Conservation (phyloP, 441 rosid species). For the Manihot esculenta region DNA sequence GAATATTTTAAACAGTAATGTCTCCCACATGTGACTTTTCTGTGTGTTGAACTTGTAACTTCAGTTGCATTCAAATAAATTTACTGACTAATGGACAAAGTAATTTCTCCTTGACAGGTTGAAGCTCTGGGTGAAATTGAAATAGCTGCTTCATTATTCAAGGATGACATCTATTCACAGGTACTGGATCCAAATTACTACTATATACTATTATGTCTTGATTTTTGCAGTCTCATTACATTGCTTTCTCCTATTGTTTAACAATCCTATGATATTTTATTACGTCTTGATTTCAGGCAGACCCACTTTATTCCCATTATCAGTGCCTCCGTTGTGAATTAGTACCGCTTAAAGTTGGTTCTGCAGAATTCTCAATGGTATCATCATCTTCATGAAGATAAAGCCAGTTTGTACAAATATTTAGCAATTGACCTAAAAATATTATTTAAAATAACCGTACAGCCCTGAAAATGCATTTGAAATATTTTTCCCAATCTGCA, state of each 20-base stretch:
- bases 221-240: not conserved
- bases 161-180: not conserved
- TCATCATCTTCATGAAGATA: not conserved
- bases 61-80: not conserved
- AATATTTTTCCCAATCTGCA: not conserved
- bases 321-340: not conserved
- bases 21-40: too few species aligned
- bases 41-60: not conserved
- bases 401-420: not conserved
- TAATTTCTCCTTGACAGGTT: not conserved
- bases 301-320: not conserved
- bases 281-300: not conserved
- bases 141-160: not conserved
- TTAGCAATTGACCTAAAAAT: not conserved
- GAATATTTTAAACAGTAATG: too few species aligned
- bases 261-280: not conserved
- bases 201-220: not conserved
- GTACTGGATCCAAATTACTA: not conserved
- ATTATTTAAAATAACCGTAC: not conserved
- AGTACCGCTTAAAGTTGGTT: not conserved
- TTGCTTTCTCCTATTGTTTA: not conserved
- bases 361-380: not conserved
- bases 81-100: not conserved
- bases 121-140: not conserved
- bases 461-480: not conserved